Percentiles rank a stretch among this genome's conserved stretches.
Evolutionary conservation across 1,284 basidiomycete species (phyloP).

Genomic region (Malassezia equina): DNA sequence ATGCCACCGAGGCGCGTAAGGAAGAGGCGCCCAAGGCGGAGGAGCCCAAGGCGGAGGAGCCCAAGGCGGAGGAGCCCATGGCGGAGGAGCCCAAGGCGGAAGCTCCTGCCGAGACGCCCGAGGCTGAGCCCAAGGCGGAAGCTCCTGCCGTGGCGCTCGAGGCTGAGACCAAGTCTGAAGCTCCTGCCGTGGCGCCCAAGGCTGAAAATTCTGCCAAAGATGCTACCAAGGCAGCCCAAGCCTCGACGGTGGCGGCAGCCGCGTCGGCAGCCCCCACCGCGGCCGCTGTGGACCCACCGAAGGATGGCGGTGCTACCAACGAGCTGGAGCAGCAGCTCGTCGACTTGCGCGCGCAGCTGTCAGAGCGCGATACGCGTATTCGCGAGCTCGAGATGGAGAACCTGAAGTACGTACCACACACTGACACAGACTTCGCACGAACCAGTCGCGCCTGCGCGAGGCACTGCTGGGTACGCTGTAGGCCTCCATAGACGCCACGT

Average conservation of each 20-base stretch:
- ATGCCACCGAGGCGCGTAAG: background rate
- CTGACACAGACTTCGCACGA: slow-evolving; percentile 12
- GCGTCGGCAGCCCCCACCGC: background rate
- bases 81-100: no score
- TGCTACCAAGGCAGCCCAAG: background rate
- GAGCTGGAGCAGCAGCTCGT: slow-evolving; percentile 22
- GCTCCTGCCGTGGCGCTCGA: no score
- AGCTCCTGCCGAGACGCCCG: no score
- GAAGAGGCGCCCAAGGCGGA: background rate
- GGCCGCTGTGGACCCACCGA: background rate
- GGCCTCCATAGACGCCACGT: no score
- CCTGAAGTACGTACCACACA: slow-evolving; percentile 13
- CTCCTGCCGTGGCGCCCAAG: no score
- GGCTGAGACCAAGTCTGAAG: no score
- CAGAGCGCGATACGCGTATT: slow-evolving; percentile 31
- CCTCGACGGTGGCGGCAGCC: background rate
- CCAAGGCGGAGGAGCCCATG: background rate
- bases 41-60: background rate
- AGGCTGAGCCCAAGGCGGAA: no score
- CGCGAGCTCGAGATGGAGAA: slow-evolving; percentile 42
- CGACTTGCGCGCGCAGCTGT: slow-evolving; percentile 24
- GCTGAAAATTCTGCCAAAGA: no score
- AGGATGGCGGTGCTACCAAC: background rate
- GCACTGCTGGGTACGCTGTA: slow-evolving; percentile 7
- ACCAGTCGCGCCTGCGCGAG: slow-evolving; percentile 16